These are phyloP conservation scores for Botrytis galanthina DNA, from an alignment of 2,329 filamentous ascomycete species.

Conservation along the genomic window DNA sequence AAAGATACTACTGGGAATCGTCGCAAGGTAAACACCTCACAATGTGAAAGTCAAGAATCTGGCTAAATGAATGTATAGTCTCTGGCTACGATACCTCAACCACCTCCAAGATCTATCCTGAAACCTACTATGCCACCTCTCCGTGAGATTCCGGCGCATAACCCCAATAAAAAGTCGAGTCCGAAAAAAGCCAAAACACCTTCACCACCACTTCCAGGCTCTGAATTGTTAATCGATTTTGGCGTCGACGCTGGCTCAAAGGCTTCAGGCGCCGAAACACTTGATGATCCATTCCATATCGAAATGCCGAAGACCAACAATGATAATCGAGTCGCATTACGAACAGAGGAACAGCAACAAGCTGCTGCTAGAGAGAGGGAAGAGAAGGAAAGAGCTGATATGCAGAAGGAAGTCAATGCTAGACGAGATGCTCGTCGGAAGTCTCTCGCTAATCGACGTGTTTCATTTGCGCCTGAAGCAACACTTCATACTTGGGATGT, in stretches of 20 bases:
- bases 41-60: not conserved
- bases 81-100: conserved; percentile 38
- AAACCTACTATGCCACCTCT: conserved; percentile 72
- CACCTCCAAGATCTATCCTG: conserved; percentile 68
- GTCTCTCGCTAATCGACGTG: conserved; percentile 86
- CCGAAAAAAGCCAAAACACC: conserved; percentile 35
- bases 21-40: conserved; percentile 62
- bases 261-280: conserved; percentile 41
- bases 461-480: conserved; percentile 95
- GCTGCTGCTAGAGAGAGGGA: conserved; percentile 67
- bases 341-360: conserved; percentile 69
- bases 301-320: conserved; percentile 40
- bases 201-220: conserved; percentile 22
- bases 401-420: conserved; percentile 63
- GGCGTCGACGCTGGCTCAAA: conserved; percentile 28
- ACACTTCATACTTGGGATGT: conserved; percentile 95
- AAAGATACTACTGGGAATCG: conserved; percentile 74
- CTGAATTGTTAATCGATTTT: conserved; percentile 35
- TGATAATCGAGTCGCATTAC: conserved; percentile 58
- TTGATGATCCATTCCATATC: conserved; percentile 47
- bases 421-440: conserved; percentile 87
- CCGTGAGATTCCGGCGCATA: conserved; percentile 60
- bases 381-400: conserved; percentile 58
- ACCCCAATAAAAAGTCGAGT: conserved; percentile 32
- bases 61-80: conserved; percentile 30